A percentile compares a stretch with the other conserved stretches of the same genome.
Evolutionary conservation across 257 asterid species (phyloP).

Genomic region (Nicotiana noctiflora): DNA sequence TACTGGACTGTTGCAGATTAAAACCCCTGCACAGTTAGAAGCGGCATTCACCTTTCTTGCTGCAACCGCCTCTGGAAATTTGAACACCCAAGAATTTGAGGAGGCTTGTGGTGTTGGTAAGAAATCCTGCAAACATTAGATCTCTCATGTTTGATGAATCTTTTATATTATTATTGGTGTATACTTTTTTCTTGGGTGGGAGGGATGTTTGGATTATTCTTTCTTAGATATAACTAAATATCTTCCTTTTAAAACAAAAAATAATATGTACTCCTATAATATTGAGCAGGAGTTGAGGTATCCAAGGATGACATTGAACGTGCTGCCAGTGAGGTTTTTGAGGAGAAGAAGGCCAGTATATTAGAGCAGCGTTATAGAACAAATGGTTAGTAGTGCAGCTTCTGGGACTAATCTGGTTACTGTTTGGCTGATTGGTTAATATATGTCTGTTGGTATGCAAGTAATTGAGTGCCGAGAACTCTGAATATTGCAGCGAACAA

Average conservation of each 20-base stretch:
- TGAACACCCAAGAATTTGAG: constrained; percentile 55
- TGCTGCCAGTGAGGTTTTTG: constrained; percentile 59
- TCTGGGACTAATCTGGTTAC: background rate
- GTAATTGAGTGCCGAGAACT: background rate
- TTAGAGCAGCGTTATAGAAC: constrained; percentile 80
- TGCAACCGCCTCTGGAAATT: constrained; percentile 43
- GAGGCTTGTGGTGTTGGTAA: constrained; percentile 90
- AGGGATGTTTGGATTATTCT: background rate
- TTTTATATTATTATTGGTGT: background rate
- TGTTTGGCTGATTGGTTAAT: background rate
- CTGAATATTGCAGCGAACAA: background rate
- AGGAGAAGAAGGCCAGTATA: constrained; percentile 51
- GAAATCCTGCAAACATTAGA: background rate
- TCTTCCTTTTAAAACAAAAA: background rate
- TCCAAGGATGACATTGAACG: constrained; percentile 54
- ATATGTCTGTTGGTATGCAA: background rate
- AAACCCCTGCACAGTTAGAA: constrained; percentile 72
- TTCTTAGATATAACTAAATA: background rate
- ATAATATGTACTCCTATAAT: background rate
- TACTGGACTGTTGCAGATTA: constrained; percentile 36
- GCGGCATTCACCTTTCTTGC: constrained; percentile 65
- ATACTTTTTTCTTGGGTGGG: background rate
- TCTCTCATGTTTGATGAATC: background rate
- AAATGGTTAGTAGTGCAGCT: constrained; percentile 47
- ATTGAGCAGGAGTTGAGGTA: constrained; percentile 65